Evolutionary conservation across 176 grass and related monocot genomes (phyloP).

Genomic region (Musa beccarii): DNA sequence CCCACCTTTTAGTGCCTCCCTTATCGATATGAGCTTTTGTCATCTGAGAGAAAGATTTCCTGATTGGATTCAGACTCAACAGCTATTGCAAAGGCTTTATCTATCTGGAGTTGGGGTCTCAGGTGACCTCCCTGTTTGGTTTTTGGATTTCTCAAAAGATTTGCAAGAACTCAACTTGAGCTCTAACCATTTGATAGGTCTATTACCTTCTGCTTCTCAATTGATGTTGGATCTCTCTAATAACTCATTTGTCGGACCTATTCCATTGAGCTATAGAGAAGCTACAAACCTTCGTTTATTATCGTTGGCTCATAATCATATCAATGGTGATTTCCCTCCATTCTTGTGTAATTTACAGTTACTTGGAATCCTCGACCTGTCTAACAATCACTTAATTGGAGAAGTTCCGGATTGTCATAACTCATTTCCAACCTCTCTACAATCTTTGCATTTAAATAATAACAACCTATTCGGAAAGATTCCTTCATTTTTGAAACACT

Average conservation of each 20-base stretch:
- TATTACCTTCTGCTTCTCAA: too few species aligned
- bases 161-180: background rate
- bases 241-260: background rate
- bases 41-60: background rate
- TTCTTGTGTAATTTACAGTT: too few species aligned
- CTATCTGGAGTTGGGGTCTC: background rate
- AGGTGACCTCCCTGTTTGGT: background rate
- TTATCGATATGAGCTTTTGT: background rate
- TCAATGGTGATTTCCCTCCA: accelerated
- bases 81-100: background rate
- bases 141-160: background rate
- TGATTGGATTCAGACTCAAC: slow-evolving; percentile 14
- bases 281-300: background rate
- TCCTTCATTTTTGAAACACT: background rate
- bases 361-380: too few species aligned
- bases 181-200: background rate
- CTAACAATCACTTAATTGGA: too few species aligned
- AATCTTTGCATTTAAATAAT: background rate
- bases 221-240: background rate
- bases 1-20: background rate
- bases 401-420: too few species aligned
- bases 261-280: background rate
- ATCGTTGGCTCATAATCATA: background rate
- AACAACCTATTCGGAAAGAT: too few species aligned
- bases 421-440: too few species aligned